Evolutionary conservation across 164 flowering plant species (phyloP), one percentile per base, ranked within the genome.

Genomic region (Pachysandra terminalis): DNA sequence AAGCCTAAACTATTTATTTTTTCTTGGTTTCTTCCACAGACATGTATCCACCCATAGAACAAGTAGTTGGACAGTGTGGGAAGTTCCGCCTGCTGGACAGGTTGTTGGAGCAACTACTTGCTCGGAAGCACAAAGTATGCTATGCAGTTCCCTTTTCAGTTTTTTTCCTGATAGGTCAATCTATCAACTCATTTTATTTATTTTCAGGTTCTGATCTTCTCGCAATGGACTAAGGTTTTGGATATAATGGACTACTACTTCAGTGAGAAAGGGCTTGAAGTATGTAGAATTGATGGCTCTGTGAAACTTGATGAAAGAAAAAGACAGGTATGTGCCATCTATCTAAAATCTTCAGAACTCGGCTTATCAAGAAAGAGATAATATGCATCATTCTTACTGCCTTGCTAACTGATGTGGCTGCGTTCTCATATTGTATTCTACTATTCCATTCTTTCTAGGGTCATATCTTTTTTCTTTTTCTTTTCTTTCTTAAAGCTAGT

Each of bases 171-270:
- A 7, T 17, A 55, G 55, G 21, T 26, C 57, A 24, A 22, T 60
- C 63, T 62, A 51, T 55, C 41, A 64, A 22, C 15, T 75, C 10
- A 62, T 57, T 35, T 58, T 49, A n/a, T 66, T 35, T 79, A 23
- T 40, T 15, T 28, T 64, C 86, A 96, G 99, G 96, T 96, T 63
- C 83, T 96, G 61, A 84, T 96, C 65, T 96, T 96, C 78, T 79
- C 91, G 19, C 99, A 93, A 75, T 89, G 96, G 99, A 91, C 97
- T 35, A 96, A 82, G 78, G 73, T 93, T 61, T 72, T 96, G 81
- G 97, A 96, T 77, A 77, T 96, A 55, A 84, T 96, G 81, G 92
- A 96, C n/a, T 96, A 93, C 75, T 96, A 90, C 68, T 84, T 96
- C 54, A 79, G 86, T 77, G 98, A 91, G 74, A 96, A 83, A 63